Percentiles rank a stretch among this genome's conserved stretches.
Evolutionary conservation across 176 grass and related monocot genomes (phyloP).

Genomic region (Triticum dicoccoides): DNA sequence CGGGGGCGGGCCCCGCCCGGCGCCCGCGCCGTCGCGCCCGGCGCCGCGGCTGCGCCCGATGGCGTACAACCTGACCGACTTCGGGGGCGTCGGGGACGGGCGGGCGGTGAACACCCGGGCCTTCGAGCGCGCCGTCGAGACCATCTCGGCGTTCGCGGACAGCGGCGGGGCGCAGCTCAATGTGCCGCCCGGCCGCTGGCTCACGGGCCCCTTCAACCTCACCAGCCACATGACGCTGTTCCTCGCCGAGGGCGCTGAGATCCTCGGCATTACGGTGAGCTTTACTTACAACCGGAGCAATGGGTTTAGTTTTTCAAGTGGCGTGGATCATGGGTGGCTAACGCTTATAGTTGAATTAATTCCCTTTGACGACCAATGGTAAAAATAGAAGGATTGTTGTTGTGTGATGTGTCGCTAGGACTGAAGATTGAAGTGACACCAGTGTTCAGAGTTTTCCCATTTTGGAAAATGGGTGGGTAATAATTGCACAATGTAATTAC

Average conservation of each 20-base stretch:
- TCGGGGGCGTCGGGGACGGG: constrained; percentile 77
- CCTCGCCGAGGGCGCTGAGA: constrained; percentile 69
- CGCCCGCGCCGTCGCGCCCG: constrained; percentile 11
- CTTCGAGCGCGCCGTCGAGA: constrained; percentile 73
- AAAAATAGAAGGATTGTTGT: neutral
- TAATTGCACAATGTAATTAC: neutral
- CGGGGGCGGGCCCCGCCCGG: neutral
- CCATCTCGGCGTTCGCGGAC: constrained; percentile 39
- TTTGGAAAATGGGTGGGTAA: neutral
- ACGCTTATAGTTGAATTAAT: neutral
- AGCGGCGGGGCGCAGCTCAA: constrained; percentile 80
- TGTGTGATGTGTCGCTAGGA: neutral
- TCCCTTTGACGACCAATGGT: neutral
- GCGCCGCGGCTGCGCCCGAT: constrained; percentile 48
- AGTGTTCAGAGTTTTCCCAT: neutral
- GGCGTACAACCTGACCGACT: constrained; percentile 75
- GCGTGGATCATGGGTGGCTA: neutral
- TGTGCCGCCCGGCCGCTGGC: constrained; percentile 69
- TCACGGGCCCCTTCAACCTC: constrained; percentile 91
- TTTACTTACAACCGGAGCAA: neutral
- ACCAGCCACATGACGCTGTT: constrained; percentile 94
- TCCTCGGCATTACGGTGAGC: constrained; percentile 77
- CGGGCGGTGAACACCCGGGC: constrained; percentile 68
- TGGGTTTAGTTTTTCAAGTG: neutral
- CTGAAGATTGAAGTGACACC: neutral